phyloP scores from a whole-genome alignment of 352 stramenopile species.

The Globisporangium spinosum region DNA sequence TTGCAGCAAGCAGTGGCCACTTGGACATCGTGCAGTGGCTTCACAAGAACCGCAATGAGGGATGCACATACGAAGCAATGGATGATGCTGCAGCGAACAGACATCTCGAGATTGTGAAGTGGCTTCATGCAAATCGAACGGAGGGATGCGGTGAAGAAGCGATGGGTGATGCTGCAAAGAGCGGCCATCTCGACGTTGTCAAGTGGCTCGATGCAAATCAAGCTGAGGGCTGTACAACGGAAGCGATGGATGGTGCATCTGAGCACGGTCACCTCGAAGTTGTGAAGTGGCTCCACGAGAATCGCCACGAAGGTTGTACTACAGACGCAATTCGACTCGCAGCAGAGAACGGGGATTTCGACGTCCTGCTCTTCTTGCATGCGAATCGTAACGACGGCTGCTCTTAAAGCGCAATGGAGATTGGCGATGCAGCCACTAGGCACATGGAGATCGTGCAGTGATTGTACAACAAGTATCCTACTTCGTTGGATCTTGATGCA shows the following conservation, averaged over 20 bases:
- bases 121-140: not conserved
- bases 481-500: not conserved
- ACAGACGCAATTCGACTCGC: not conserved
- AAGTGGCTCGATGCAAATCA: not conserved
- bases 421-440: not conserved
- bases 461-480: not conserved
- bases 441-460: constrained; percentile 1
- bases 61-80: not conserved
- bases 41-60: not conserved
- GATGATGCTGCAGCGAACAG: not conserved
- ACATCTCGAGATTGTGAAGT: not conserved
- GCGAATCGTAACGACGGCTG: not conserved
- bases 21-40: not conserved
- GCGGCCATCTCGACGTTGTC: not conserved
- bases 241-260: not conserved
- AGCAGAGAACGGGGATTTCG: not conserved
- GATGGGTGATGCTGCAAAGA: not conserved
- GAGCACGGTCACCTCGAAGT: not conserved
- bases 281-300: not conserved
- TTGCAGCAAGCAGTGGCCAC: not conserved
- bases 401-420: not conserved
- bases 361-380: not conserved
- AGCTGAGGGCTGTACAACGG: not conserved
- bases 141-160: not conserved
- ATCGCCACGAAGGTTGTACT: not conserved